Base-by-base conservation (phyloP, 805 yeast genomes). In the Candida ficus region DNA sequence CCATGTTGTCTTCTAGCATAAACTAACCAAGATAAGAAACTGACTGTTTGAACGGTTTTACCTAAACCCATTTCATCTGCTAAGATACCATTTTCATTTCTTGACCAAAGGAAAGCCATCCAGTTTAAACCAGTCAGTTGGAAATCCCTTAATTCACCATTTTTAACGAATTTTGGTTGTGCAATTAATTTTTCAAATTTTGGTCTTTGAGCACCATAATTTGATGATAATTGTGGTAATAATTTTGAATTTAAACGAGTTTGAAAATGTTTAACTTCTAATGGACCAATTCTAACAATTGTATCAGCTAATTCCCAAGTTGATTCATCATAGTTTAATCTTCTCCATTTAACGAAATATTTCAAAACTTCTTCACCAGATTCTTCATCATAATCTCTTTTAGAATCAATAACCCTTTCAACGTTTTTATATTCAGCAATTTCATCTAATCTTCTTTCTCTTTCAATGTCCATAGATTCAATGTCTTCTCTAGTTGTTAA, bases 1-100 rank as follows among this genome's bases (percentile, higher is more conserved):
- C 99, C 99, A 62, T 90, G 86, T 58, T 93, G 99, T 63, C 96
- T 78, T 60, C 99, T 78, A 5, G 97, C 95, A 61, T 84, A 93
- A 29, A 93, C 78, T 37, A 93, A 73, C 98, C 99, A 93, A 34
- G 96, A 84, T 48, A 93, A 68, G 57, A 93, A 93, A 3, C 96
- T 76, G 12, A 93, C 96, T 0, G 98, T 93, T 64, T 93, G 99
- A 13, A 93, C 96, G 9, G 99, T 93, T 58, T 93, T 93, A 48
- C 99, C 99, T 40, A 93, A 73, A 41, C 99, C 99, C 99, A 93
- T 93, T 63, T 93, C 99, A 68, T 93, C 99, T 5, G 99, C 99
- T 31, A 93, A 68, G 37, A 93, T 93, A 41, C 99, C 98, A 62
- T 93, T 93, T 66, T 93, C 97, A 62, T 91, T 87, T 55, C 97